Conservation (phyloP, 2,329 filamentous ascomycete species). For the Calonectria crousiana region DNA sequence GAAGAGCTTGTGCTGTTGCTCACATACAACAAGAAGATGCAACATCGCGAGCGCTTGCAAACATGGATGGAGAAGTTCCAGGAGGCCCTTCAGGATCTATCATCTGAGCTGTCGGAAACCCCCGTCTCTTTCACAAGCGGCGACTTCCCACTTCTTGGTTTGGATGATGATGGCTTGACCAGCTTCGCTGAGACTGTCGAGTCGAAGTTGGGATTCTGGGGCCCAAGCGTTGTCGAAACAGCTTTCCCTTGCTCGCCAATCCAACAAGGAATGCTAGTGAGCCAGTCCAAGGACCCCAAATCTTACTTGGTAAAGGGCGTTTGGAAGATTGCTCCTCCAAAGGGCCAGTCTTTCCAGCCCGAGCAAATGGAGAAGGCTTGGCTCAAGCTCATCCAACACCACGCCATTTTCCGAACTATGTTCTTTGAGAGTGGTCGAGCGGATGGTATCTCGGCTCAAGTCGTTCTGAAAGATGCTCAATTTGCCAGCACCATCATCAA, state of each 20-base stretch:
- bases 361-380: conserved; percentile 24
- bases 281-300: conserved; percentile 20
- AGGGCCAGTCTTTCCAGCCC: neutral
- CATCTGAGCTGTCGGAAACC: neutral
- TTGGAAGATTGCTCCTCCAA: neutral
- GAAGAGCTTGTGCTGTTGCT: neutral
- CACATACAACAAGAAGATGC: neutral
- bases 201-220: neutral
- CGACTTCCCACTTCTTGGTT: neutral
- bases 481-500: conserved; percentile 1
- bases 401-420: conserved; percentile 27
- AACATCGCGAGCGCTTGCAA: neutral
- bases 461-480: neutral
- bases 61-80: neutral
- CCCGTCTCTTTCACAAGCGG: neutral
- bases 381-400: conserved; percentile 20
- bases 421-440: neutral
- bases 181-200: neutral
- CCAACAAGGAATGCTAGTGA: conserved; percentile 31
- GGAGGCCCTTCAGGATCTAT: neutral
- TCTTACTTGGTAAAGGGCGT: conserved; percentile 14
- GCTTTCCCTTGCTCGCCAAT: conserved; percentile 31
- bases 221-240: conserved; percentile 10
- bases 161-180: neutral
- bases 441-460: neutral